A percentile compares a stretch with the other conserved stretches of the same genome.
Evolutionary conservation across 805 yeast species (phyloP).

Genomic region (Pichia manshurica): DNA sequence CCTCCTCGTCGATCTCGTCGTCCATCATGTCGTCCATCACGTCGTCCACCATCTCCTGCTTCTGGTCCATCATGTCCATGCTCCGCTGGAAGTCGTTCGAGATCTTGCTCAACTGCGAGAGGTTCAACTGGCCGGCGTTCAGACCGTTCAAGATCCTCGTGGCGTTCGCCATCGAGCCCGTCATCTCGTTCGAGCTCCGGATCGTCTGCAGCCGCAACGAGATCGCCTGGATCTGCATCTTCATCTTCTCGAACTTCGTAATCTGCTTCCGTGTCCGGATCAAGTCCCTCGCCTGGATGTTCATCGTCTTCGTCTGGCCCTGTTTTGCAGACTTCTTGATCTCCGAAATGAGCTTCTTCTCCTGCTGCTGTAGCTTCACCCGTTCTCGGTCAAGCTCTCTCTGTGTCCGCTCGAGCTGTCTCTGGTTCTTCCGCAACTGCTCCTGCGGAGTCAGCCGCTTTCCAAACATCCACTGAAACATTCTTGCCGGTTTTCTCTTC

Average conservation of each 20-base stretch:
- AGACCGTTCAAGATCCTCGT: conserved; percentile 76
- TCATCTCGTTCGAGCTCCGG: conserved; percentile 92
- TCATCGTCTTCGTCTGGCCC: conserved; percentile 84
- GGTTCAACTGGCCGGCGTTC: conserved; percentile 77
- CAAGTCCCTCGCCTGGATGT: conserved; percentile 92
- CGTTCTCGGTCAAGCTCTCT: conserved; percentile 89
- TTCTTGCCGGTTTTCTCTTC: conserved; percentile 6
- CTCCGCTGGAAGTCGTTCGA: conserved; percentile 95
- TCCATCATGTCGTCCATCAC: conserved; percentile 96
- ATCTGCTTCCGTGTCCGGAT: conserved; percentile 81
- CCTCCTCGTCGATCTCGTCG: conserved; percentile 78
- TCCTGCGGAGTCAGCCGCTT: conserved; percentile 92
- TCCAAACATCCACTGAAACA: conserved; percentile 95
- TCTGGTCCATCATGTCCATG: conserved; percentile 95
- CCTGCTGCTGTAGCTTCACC: conserved; percentile 81
- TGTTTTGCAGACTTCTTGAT: conserved; percentile 88
- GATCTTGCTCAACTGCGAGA: conserved; percentile 81
- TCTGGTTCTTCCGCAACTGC: conserved; percentile 86
- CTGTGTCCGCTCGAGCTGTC: conserved; percentile 91
- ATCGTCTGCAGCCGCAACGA: conserved; percentile 88
- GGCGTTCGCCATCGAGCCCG: conserved; percentile 90
- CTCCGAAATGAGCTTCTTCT: conserved; percentile 77
- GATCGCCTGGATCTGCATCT: conserved; percentile 92
- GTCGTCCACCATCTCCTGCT: conserved; percentile 98
- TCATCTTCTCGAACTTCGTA: conserved; percentile 87